Percentiles rank a stretch among this genome's conserved stretches.
phyloP scores from a whole-genome alignment of 768 basidiomycete genomes.

The Mycena floridula region DNA sequence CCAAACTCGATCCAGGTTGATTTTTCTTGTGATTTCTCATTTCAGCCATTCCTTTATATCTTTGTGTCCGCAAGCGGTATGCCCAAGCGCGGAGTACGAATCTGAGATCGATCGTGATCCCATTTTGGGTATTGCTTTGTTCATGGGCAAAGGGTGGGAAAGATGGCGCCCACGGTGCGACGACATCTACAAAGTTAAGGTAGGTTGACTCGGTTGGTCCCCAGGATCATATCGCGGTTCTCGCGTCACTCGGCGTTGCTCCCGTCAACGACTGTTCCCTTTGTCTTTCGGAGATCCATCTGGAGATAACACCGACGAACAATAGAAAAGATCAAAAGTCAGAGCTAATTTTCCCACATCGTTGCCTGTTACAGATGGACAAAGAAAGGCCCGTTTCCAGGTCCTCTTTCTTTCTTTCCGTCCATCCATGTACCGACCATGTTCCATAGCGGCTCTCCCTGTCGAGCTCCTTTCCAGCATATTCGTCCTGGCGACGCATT shows the following conservation, averaged over 20 bases:
- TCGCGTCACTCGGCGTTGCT: too few relatives aligned
- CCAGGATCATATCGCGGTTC: too few relatives aligned
- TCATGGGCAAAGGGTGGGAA: conserved; percentile 1
- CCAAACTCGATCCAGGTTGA: too few relatives aligned
- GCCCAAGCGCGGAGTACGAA: neutral
- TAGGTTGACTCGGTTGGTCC: neutral
- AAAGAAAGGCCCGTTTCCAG: neutral
- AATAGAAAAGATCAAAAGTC: too few relatives aligned
- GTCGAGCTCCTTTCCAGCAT: conserved; percentile 53
- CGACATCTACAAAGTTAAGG: too few relatives aligned
- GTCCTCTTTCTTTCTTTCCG: neutral
- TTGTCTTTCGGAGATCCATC: neutral
- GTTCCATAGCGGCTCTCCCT: conserved; percentile 38
- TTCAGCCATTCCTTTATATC: conserved; percentile 5
- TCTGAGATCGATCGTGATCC: conserved; percentile 13
- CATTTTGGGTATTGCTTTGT: conserved; percentile 14
- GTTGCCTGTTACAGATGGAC: neutral
- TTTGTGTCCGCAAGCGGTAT: neutral
- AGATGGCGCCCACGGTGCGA: too few relatives aligned
- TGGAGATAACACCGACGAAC: neutral
- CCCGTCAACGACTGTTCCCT: too few relatives aligned
- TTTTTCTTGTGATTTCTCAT: neutral
- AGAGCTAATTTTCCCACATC: neutral
- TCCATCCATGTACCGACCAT: neutral
- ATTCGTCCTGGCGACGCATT: conserved; percentile 41